Evolutionary conservation across 441 rosid species (phyloP), one percentile per base, ranked within the genome.

Genomic region (Populus tomentosa): DNA sequence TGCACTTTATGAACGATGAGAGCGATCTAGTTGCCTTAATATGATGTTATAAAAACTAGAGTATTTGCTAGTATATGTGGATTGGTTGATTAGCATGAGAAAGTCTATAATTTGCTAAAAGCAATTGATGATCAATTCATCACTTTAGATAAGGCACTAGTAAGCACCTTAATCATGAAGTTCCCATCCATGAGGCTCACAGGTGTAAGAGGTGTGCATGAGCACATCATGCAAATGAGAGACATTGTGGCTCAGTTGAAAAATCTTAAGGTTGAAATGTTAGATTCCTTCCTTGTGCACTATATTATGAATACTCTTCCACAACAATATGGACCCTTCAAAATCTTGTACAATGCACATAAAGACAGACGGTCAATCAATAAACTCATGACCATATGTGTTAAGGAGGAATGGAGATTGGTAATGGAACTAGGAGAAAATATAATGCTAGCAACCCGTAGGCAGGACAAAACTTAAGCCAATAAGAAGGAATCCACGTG

Each of bases 21-120:
- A 76, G 64, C 21, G 62, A 70, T 73, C 76, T 36, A 76, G 65
- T 73, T n/a, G 16, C 21, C 7, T 73, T 0, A 32, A 11, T 6
- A 21, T 67, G 1, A 79, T 82, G 67, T 76, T 82, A 76, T 77
- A 70, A 28, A 59, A 35, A 72, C 70, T 1, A 66, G 42, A n/a
- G 68, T 67, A 0, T 36, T 5, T 13, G 10, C 30, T 72, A 0
- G 74, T 38, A 59, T 76, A 8, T 35, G 7, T 26, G 13, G 70
- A 56, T 76, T 20, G 0, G 21, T 80, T 3, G 23, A 35, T 3
- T 3, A 76, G 7, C 7, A 21, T 42, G 18, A 75, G 2, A 53
- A 69, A 7, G 7, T 56, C 2, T 46, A 13, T 0, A 3, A 40
- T 40, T 40, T 40, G 1, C 46, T 46, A 13, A 72, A 62, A 24